Percentiles rank a stretch among this genome's conserved stretches.
These are phyloP conservation scores for Globisporangium acanthophoron DNA, from an alignment of 352 stramenopile species.

Conservation along the genomic window DNA sequence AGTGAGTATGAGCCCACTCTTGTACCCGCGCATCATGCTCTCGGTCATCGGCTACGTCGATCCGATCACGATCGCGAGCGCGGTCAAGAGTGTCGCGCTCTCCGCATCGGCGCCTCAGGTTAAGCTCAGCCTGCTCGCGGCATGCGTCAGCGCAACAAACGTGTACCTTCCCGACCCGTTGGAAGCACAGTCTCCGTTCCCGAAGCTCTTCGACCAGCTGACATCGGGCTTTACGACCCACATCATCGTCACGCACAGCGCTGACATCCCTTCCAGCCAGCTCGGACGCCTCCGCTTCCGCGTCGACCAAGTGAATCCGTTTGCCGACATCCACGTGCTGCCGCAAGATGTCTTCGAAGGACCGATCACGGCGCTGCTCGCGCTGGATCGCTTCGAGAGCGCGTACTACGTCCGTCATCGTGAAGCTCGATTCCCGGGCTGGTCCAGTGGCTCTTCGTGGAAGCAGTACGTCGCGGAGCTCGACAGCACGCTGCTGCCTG, in stretches of 20 bases:
- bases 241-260: slow-evolving; percentile 48
- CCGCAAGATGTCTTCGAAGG: slow-evolving; percentile 60
- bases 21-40: slow-evolving; percentile 46
- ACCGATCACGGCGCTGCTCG: slow-evolving; percentile 42
- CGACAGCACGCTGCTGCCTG: slow-evolving; percentile 16
- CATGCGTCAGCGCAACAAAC: slow-evolving; percentile 47
- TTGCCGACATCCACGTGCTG: slow-evolving; percentile 64
- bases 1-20: slow-evolving; percentile 10
- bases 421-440: slow-evolving; percentile 34
- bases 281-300: slow-evolving; percentile 56
- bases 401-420: slow-evolving; percentile 53
- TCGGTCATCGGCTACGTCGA: slow-evolving; percentile 55
- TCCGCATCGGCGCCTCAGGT: slow-evolving; percentile 6
- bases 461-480: slow-evolving; percentile 27
- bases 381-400: slow-evolving; percentile 52
- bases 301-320: slow-evolving; percentile 65
- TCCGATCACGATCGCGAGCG: slow-evolving; percentile 33
- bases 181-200: slow-evolving; percentile 31
- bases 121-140: slow-evolving; percentile 45
- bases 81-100: slow-evolving; percentile 26
- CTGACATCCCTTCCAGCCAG: slow-evolving; percentile 27
- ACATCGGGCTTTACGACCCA: slow-evolving; percentile 56
- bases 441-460: slow-evolving; percentile 18
- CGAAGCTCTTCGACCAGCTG: slow-evolving; percentile 69
- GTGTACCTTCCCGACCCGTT: slow-evolving; percentile 45